Base-by-base conservation (phyloP, 768 basidiomycete species). In the Russula ochroleuca region DNA sequence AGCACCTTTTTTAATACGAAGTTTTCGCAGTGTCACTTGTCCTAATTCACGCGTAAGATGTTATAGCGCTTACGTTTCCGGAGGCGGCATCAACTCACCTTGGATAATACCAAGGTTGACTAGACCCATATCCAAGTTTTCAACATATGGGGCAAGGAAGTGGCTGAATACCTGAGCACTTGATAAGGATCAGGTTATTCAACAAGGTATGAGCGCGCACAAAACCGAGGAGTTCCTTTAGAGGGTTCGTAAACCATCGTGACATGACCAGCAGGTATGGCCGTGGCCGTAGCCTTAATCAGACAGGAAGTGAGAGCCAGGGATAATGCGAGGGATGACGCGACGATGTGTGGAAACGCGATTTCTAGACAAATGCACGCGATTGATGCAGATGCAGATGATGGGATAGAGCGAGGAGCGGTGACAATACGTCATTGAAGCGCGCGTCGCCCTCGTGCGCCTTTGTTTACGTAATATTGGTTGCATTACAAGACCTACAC, bases 41-140 rank as follows among this genome's bases (percentile, higher is more conserved):
- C 91, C 90, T 92, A 52, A 57, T 49, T 31, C 63, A 40, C 45
- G n/a, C n/a, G 57, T 67, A 19, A 41, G 52, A 52, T 54, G 64
- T 68, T 67, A 57, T 65, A 54, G 45, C 47, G 48, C 2, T 19
- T 45, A 43, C 28, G 50, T 35, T 28, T 11, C 21, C 49, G 28
- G 35, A 58, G 28, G 31, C 19, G 40, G 59, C 38, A 47, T 41
- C n/a, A 23, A 59, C 73, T 65, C 72, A 83, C 93, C 94, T 80
- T 91, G 88, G 63, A 83, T 89, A 68, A 96, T 90, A 17, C 92
- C 94, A 79, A 96, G 88, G 72, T 94, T 94, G 54, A 98, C 89
- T 75, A 95, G 92, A 72, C 92, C 89, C 73, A 94, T 83, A 74
- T 98, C 94, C 73, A 99, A 77, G 72, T 98, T 96, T 78, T 94